Evolutionary conservation across 2,329 filamentous ascomycete genomes (phyloP), one percentile per base, ranked within the genome.

Genomic region (Thelonectria blattea): DNA sequence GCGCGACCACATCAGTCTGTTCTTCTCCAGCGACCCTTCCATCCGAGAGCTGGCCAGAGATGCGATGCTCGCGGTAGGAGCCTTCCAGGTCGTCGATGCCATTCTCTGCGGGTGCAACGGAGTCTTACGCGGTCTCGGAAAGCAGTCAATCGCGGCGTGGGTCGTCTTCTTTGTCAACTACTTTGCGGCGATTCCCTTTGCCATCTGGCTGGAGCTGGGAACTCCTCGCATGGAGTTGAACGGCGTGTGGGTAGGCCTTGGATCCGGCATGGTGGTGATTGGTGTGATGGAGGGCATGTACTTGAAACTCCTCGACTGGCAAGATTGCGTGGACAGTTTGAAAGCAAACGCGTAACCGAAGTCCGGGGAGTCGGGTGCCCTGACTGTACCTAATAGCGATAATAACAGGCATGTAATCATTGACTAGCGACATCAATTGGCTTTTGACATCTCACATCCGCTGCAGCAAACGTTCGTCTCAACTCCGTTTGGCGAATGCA

Each of bases 131-230:
- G 77, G 77, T 14, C 71, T 79, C 5, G 77, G 76, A 1, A 70
- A 72, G n/a, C 77, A 79, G 55, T 71, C 69, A 10, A 60, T 77
- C 3, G 76, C 75, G 6, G 77, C 74, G 3, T 76, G 71, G 62
- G 68, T 77, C 3, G 75, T 76, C 0, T 72, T 76, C 2, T 61
- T 58, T 1, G 70, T 77, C 22, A 77, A 79, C 53, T 79, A 79
- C 60, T 59, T 74, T n/a, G 73, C 61, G 11, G 75, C 76, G 1
- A 74, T 79, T 6, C 77, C 77, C 0, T 34, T 77, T 24, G 74
- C 77, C 1, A 70, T 77, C 7, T 78, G 75, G 75, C 66, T 78
- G 11, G 76, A 76, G 58, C 55, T 78, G 3, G 75, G 76, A 1
- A 52, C 73, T 1, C 69, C 68, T 1, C 58, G 65, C 2, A 62